These are phyloP conservation scores for Cryptococcus jaspeensis DNA, from an alignment of 1,284 basidiomycete species.

Conservation along the genomic window DNA sequence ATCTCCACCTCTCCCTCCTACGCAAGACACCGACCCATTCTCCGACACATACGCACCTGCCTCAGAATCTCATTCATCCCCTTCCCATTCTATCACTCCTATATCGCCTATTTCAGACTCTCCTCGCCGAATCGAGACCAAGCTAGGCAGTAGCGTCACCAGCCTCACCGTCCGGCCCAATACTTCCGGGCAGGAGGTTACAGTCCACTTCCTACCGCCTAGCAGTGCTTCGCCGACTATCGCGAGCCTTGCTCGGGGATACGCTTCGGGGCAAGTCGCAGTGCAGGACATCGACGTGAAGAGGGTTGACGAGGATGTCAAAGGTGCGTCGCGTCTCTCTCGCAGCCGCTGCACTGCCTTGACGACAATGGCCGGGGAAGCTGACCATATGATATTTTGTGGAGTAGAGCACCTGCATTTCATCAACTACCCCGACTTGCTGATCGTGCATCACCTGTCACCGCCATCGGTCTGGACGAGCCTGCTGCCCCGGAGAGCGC, in stretches of 20 bases:
- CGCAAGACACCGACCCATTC: conserved; percentile 5
- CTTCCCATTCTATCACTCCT: not conserved
- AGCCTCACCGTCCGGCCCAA: conserved; percentile 3
- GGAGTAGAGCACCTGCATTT: conserved; percentile 14
- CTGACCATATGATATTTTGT: not conserved
- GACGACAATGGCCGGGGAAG: not conserved
- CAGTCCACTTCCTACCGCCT: conserved; percentile 15
- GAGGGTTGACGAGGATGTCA: conserved; percentile 12
- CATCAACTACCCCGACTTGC: conserved; percentile 31
- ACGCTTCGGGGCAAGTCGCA: not conserved
- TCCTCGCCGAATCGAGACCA: not conserved
- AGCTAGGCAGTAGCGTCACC: not conserved
- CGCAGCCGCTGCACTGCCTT: too few relatives aligned
- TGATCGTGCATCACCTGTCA: conserved; percentile 33
- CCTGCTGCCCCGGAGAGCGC: conserved; percentile 32
- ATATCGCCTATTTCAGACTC: not conserved
- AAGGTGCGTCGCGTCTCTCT: conserved; percentile 1
- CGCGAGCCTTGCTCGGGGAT: conserved; percentile 1
- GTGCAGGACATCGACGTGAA: conserved; percentile 6
- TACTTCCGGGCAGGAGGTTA: not conserved
- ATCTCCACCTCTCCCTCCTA: conserved; percentile 6
- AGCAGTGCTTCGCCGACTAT: conserved; percentile 3
- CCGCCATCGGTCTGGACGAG: conserved; percentile 19
- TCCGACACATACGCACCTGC: not conserved
- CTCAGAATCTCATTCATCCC: too few relatives aligned